Base-by-base conservation (phyloP, 2,329 filamentous ascomycete genomes). In the Penicillium sp. region DNA sequence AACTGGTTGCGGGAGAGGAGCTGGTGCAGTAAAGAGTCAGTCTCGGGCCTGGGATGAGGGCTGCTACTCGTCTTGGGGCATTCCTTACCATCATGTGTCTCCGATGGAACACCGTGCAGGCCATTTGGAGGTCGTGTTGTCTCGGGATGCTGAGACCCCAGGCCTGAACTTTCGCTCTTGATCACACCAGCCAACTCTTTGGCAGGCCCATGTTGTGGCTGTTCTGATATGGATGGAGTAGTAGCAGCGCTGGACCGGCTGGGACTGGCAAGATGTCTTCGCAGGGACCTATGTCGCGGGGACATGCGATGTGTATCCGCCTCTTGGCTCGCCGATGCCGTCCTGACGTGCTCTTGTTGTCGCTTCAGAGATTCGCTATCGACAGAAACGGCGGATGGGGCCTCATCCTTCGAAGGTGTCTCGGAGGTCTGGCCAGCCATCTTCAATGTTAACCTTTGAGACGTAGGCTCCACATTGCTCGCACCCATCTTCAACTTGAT, bases 401-500 rank as follows among this genome's bases (percentile, higher is more conserved):
- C 75, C 71, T 69, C 76, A 74, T 70, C 69, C 71, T 83, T 76
- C 56, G 75, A 58, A 17, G 69, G 63, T 80, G 83, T 22, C 79
- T 81, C 58, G 80, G 81, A 67, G 78, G 81, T 82, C 67, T 84
- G 84, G 41, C 82, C 84, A 67, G 86, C 87, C 55, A 92, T 84
- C 63, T 88, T 88, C 51, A 92, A 85, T 20, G 88, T 93, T 57
- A 94, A 87, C 73, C 86, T 90, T 73, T 87, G 88, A 8, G 81
- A 74, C 28, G 71, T 60, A 43, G 78, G 75, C 57, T 81, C 70
- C 49, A 70, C 73, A 73, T 73, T 60, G 78, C 66, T 61, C 58
- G 73, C 68, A 42, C 84, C 81, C 70, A 92, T 84, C 74, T 90
- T 93, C 57, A 96, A 82, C 76, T 92, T 96, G 69, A 96, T 90